Evolutionary conservation across 2,329 filamentous ascomycete species (phyloP).

Genomic region (Cordyceps tenuipes): DNA sequence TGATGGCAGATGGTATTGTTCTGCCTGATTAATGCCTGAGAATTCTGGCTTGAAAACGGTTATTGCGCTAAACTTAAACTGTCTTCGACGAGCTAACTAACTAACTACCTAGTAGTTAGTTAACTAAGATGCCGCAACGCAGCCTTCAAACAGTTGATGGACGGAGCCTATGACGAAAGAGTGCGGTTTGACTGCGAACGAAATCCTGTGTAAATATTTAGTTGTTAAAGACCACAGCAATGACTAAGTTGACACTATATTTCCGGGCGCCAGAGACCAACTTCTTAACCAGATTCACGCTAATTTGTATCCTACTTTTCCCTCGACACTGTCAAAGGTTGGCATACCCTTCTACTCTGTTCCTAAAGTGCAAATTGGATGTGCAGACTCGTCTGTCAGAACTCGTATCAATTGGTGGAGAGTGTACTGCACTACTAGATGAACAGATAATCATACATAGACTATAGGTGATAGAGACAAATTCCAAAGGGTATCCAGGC

Average conservation of each 20-base stretch:
- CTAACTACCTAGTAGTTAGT: too few relatives aligned
- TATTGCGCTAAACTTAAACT: background rate
- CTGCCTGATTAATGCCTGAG: background rate
- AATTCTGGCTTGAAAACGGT: slow-evolving; percentile 11
- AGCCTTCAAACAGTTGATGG: background rate
- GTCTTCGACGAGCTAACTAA: too few relatives aligned
- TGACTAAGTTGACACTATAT: too few relatives aligned
- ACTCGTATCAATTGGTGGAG: slow-evolving; percentile 8
- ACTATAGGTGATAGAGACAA: background rate
- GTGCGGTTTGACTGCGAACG: background rate
- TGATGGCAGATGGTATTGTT: background rate
- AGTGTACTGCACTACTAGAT: slow-evolving; percentile 12
- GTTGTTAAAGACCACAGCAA: slow-evolving; percentile 81
- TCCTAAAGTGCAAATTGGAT: background rate
- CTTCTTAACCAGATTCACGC: too few relatives aligned
- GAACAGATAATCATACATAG: slow-evolving; percentile 5
- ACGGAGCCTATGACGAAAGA: background rate
- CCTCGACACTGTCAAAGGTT: too few relatives aligned
- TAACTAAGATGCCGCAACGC: background rate
- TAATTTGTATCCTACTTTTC: too few relatives aligned
- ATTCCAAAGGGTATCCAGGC: slow-evolving; percentile 1
- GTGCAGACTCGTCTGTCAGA: background rate
- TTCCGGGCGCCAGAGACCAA: too few relatives aligned
- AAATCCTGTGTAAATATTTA: background rate
- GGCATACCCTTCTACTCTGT: too few relatives aligned